These are phyloP conservation scores for Rusavskia elegans DNA, from an alignment of 495 filamentous ascomycete species.

Conservation along the genomic window DNA sequence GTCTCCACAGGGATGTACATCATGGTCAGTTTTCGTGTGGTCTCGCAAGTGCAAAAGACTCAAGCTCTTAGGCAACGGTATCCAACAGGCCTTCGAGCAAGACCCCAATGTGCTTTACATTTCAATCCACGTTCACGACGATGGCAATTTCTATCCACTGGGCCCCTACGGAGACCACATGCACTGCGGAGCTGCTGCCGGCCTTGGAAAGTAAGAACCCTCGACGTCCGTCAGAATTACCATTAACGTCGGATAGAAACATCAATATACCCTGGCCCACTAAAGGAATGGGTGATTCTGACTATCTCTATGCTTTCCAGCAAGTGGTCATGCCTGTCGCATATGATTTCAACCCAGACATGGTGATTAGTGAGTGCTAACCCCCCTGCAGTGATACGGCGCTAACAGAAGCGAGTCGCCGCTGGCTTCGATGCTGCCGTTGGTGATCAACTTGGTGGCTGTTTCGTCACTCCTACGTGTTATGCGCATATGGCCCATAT, in stretches of 20 bases:
- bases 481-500: slow-evolving; percentile 99
- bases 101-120: slow-evolving; percentile 95
- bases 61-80: slow-evolving; percentile 59
- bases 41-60: slow-evolving; percentile 1
- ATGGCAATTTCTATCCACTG: slow-evolving; percentile 76
- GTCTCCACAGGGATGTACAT: slow-evolving; percentile 39
- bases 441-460: slow-evolving; percentile 82
- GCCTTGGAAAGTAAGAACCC: slow-evolving; percentile 44
- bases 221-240: neutral
- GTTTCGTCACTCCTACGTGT: slow-evolving; percentile 75
- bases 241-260: slow-evolving; percentile 36
- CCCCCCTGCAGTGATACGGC: neutral
- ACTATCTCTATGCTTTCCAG: slow-evolving; percentile 94
- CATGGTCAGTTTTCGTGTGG: slow-evolving; percentile 28
- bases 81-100: slow-evolving; percentile 90
- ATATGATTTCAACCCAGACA: slow-evolving; percentile 78
- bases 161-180: slow-evolving; percentile 57
- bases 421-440: slow-evolving; percentile 93
- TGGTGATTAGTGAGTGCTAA: slow-evolving; percentile 54
- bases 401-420: slow-evolving; percentile 40
- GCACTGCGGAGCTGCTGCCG: slow-evolving; percentile 57
- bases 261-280: slow-evolving; percentile 90
- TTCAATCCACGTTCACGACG: slow-evolving; percentile 77
- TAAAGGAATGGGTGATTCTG: slow-evolving; percentile 89
- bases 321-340: slow-evolving; percentile 96